Evolutionary conservation across 2,329 filamentous ascomycete genomes (phyloP), one percentile per base, ranked within the genome.

Genomic region (Lecanicillium sp.): DNA sequence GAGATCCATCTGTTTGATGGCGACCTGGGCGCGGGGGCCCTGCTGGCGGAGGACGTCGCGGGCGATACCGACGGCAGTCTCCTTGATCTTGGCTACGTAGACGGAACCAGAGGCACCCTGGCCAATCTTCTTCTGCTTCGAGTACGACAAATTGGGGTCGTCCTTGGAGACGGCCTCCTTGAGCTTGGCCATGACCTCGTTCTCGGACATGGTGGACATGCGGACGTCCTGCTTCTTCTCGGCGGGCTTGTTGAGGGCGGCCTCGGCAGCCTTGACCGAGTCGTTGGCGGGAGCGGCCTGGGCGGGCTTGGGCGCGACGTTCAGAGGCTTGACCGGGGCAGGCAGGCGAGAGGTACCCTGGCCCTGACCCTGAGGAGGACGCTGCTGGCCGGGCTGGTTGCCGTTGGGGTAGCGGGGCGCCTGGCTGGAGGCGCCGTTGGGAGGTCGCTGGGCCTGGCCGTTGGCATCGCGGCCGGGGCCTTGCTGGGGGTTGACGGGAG

Each of bases 1-100:
- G 48, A 98, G 79, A 70, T 98, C 93, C 93, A 98, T 98, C 71
- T 98, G 93, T 73, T 98, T 98, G 65, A 98, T 98, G 35, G 93
- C 93, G 53, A 98, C 93, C 64, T 96, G 89, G 42, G 88, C 88
- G 54, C 87, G 82, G 43, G 80, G 75, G 11, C 90, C 90, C 61
- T 94, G 86, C 55, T 84, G 81, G 35, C 86, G 82, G 52, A 95
- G 78, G 29, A 96, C 72, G 44, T 89, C 82, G 52, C 84, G 81
- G 19, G 91, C 91, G 55, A 87, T 80, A n/a, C 90, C 94, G n/a
- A 82, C 78, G 2, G 91, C 87, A 49, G 79, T 84, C 62, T 95
- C 87, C 67, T 93, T 93, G 54, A 98, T 87, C 62, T 94, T 93
- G 54, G 93, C 93, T 53, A 98, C 91, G 62, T 98, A 98, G 40